Conservation (phyloP, 441 rosid genomes). For the Aleurites moluccanus region DNA sequence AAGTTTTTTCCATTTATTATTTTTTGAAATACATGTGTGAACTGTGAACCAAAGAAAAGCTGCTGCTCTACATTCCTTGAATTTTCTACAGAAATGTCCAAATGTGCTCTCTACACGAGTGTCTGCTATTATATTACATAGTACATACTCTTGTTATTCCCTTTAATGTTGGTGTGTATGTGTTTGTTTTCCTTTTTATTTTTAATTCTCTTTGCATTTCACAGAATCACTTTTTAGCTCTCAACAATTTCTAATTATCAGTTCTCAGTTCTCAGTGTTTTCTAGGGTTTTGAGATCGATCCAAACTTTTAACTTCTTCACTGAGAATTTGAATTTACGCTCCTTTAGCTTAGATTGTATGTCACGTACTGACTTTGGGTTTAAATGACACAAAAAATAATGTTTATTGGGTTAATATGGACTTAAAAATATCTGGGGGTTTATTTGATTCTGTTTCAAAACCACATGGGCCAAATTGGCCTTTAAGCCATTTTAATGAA, state of each 20-base stretch:
- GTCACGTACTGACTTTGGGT: too few relatives aligned
- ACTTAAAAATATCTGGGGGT: too few relatives aligned
- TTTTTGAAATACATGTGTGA: slow-evolving; percentile 26
- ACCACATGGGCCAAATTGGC: too few relatives aligned
- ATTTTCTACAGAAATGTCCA: slow-evolving; percentile 34
- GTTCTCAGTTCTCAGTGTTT: slow-evolving; percentile 1
- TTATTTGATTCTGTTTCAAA: too few relatives aligned
- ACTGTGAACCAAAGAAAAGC: slow-evolving; percentile 48
- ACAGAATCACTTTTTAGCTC: too few relatives aligned
- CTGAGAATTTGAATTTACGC: slow-evolving; percentile 21
- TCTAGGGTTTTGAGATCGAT: slow-evolving; percentile 34
- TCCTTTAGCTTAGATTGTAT: too few relatives aligned
- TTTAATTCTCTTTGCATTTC: not conserved
- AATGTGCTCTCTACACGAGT: slow-evolving; percentile 27
- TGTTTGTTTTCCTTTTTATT: too few relatives aligned
- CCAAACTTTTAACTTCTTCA: slow-evolving; percentile 11
- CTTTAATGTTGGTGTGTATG: not conserved
- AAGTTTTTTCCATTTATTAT: not conserved
- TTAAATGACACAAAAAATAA: too few relatives aligned
- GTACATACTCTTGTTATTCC: slow-evolving; percentile 7
- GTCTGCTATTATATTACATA: not conserved
- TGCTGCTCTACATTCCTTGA: slow-evolving; percentile 44
- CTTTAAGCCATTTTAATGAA: too few relatives aligned
- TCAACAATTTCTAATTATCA: not conserved
- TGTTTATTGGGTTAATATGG: too few relatives aligned